Base-by-base conservation (phyloP, 2,329 filamentous ascomycete species). In the Cercospora brassicicola region DNA sequence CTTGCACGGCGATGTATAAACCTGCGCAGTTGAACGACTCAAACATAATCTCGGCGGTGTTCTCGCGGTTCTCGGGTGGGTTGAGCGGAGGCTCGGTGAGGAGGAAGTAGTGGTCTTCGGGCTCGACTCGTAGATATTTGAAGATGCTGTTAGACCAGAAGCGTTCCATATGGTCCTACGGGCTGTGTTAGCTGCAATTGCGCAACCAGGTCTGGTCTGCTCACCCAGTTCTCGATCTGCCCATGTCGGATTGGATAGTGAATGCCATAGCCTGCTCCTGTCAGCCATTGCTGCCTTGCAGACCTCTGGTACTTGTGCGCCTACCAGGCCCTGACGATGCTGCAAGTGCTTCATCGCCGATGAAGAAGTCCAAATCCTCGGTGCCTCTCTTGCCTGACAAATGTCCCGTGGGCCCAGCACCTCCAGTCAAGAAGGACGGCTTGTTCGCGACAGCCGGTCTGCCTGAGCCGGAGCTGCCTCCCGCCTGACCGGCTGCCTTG, bases 111-210 rank as follows among this genome's bases (percentile, higher is more conserved):
- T 99, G 95, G 79, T 99, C 95, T 83, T 99, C 95, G 31, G 95
- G 95, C 83, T 99, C 95, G 74, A 99, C 95, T 76, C 95, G 89
- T 63, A 99, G 87, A 79, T 99, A 99, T 81, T 99, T 99, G 88
- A 99, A 99, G 83, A 99, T 99, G 71, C 95, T 99, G 84, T 98
- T 98, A 74, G 96, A 98, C 95, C 95, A 99, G 84, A 98, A 99
- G 71, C 95, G 90, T 82, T 99, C 95, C 95, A 99, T 99, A 77
- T 97, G 92, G 82, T 99, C 95, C 92, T 95, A 74, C 5, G 64
- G 70, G 55, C 36, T 72, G 67, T 55, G 73, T 74, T 64, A 70
- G 71, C 67, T 42, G 8, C 10, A 2, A 8, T 33, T 31, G 15
- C 15, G 55, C 26, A 31, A 9, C 3, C 4, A 9, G 11, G 15